Percentiles rank a stretch among this genome's conserved stretches.
These are phyloP conservation scores for Corymbia calophylla DNA, from an alignment of 441 rosid genomes.

Conservation along the genomic window DNA sequence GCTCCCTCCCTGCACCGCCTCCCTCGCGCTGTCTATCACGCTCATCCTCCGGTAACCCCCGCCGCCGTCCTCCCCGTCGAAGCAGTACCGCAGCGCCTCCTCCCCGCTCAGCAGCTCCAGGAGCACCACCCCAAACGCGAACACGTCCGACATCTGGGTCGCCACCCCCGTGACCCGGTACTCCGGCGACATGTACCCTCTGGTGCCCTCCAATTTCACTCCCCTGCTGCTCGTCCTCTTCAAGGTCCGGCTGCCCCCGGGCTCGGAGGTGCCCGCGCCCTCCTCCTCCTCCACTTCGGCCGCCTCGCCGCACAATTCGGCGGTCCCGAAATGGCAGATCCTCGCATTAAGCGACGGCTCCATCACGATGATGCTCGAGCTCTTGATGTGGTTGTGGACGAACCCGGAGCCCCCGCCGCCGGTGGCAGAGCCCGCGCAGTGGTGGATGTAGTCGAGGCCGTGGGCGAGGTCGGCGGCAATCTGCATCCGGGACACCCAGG, in stretches of 20 bases:
- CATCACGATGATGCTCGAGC: constrained; percentile 8
- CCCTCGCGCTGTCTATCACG: constrained; percentile 10
- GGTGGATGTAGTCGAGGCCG: constrained; percentile 12
- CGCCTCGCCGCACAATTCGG: constrained; percentile 8
- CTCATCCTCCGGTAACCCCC: neutral
- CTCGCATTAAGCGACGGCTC: constrained; percentile 2
- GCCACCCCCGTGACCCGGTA: constrained; percentile 1
- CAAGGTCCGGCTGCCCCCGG: neutral
- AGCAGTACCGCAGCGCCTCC: constrained; percentile 1
- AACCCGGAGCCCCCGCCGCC: neutral
- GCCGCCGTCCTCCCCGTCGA: neutral
- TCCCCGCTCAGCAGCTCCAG: constrained; percentile 13
- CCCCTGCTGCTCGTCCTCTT: neutral
- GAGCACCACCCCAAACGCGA: constrained; percentile 13
- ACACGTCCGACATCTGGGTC: constrained; percentile 9
- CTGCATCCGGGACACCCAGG: constrained; percentile 14
- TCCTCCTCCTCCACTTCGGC: neutral
- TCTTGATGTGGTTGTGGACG: constrained; percentile 12
- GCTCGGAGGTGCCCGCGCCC: neutral
- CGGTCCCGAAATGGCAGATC: constrained; percentile 14
- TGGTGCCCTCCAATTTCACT: constrained; percentile 7
- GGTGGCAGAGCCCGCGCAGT: neutral
- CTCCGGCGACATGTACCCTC: constrained; percentile 17
- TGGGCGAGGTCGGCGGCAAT: constrained; percentile 5
- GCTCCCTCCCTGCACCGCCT: neutral